Base-by-base conservation (phyloP, 169 alveolate genomes). In the Cryptosporidium parvum region DNA sequence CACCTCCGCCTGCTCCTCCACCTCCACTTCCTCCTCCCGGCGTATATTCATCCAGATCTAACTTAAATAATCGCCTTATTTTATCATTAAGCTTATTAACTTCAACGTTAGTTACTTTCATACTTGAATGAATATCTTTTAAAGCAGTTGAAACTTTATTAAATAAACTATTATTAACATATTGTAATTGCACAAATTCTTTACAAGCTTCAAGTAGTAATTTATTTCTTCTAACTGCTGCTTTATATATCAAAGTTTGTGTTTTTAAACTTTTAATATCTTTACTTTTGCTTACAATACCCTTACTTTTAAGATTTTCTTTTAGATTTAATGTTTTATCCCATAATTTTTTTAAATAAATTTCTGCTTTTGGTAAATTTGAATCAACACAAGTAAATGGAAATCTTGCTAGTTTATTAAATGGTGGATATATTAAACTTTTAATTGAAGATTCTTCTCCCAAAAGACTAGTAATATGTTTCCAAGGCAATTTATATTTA, bases 401-500 rank as follows among this genome's bases (percentile, higher is more conserved):
- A n/a, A 45, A 45, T 14, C 16, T 18, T 10, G 12, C 16, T 10
- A 3, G 18, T 69, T 6, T 14, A 37, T 18, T 7, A 69, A 69
- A 39, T n/a, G 23, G 1, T n/a, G n/a, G 37, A 18, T 71, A 42
- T 29, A 71, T 12, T 23, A 48, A 51, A 0, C 18, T 44, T 29
- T 42, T 6, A 2, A 71, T 44, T 14, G 9, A 52, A 0, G 12
- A 9, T 53, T 71, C 48, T 18, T 53, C 29, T 14, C 70, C 70
- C 1, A 4, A 3, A 44, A 71, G 23, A 23, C 10, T 0, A 2
- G 1, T 4, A 9, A 71, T 35, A 71, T 71, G 33, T n/a, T 2
- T 35, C 86, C 86, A 73, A 26, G 86, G 72, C 18, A 31, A 2
- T 21, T 58, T 52, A n/a, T 73, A 73, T 35, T 73, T 73, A 39